A percentile compares a stretch with the other conserved stretches of the same genome.
Evolutionary conservation across 1,284 basidiomycete species (phyloP).

Genomic region (Sanguinoderma infundibulare): DNA sequence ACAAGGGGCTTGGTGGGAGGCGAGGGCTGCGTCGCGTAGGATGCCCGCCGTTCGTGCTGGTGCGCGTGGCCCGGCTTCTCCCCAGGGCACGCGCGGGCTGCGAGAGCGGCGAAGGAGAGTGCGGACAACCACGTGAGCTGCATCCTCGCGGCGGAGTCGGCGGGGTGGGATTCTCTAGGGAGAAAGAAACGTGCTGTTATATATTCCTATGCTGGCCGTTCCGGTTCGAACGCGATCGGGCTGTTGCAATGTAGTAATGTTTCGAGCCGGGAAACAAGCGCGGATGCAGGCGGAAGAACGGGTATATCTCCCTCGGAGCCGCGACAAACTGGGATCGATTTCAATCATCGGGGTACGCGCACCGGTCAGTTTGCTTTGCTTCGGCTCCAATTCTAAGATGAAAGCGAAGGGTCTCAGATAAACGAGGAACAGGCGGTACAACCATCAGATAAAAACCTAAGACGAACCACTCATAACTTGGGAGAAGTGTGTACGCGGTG

Average conservation of each 20-base stretch:
- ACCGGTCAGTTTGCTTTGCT: too few species aligned
- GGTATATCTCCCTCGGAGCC: not conserved
- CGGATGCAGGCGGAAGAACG: not conserved
- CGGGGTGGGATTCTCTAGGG: not conserved
- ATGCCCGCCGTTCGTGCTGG: slow-evolving; percentile 46
- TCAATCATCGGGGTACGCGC: too few species aligned
- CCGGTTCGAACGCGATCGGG: too few species aligned
- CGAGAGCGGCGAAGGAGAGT: slow-evolving; percentile 21
- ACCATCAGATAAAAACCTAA: too few species aligned
- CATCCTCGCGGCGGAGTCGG: slow-evolving; percentile 10
- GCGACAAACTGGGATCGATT: not conserved
- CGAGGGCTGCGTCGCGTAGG: slow-evolving; percentile 49
- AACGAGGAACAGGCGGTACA: too few species aligned
- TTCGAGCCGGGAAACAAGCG: not conserved
- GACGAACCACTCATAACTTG: too few species aligned
- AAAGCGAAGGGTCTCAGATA: too few species aligned
- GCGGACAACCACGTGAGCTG: slow-evolving; percentile 21
- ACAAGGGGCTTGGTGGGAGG: slow-evolving; percentile 65
- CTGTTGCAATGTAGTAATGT: not conserved
- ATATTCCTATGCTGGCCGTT: not conserved
- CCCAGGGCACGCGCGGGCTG: slow-evolving; percentile 29
- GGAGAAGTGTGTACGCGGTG: too few species aligned
- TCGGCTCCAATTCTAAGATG: too few species aligned
- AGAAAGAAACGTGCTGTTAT: not conserved
- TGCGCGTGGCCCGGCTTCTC: slow-evolving; percentile 35